phyloP scores from a whole-genome alignment of 345 rosid genomes.

The Punica granatum region DNA sequence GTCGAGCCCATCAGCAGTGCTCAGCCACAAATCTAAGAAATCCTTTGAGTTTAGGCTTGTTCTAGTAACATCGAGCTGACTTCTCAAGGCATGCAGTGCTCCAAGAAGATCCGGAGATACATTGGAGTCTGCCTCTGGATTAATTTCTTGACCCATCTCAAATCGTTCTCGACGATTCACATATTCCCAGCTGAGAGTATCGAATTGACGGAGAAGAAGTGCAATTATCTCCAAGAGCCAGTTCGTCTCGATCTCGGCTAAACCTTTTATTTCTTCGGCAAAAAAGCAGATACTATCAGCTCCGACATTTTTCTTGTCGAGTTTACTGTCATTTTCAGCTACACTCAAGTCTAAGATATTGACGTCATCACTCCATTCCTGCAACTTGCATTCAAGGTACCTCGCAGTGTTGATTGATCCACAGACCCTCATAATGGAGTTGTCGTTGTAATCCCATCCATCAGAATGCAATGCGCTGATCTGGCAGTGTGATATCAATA shows the following conservation, averaged over 20 bases:
- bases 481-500: slow-evolving; percentile 42
- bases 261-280: slow-evolving; percentile 50
- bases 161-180: slow-evolving; percentile 20
- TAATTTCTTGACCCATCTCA: slow-evolving; percentile 20
- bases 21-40: slow-evolving; percentile 72
- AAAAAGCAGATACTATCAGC: slow-evolving; percentile 38
- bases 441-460: slow-evolving; percentile 8
- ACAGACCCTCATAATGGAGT: slow-evolving; percentile 38
- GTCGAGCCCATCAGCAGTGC: slow-evolving; percentile 66
- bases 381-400: slow-evolving; percentile 51
- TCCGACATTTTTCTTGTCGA: slow-evolving; percentile 5
- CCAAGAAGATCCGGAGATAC: slow-evolving; percentile 35
- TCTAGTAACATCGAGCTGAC: slow-evolving; percentile 30
- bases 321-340: slow-evolving; percentile 23
- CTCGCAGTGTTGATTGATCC: slow-evolving; percentile 58
- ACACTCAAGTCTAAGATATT: slow-evolving; percentile 50
- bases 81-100: slow-evolving; percentile 47
- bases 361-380: slow-evolving; percentile 73
- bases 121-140: slow-evolving; percentile 11
- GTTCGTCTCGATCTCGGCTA: slow-evolving; percentile 52
- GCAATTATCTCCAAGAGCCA: slow-evolving; percentile 62
- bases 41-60: slow-evolving; percentile 49
- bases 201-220: slow-evolving; percentile 50
- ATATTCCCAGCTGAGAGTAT: slow-evolving; percentile 35
- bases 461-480: slow-evolving; percentile 24